Percentiles rank a stretch among this genome's conserved stretches.
These are phyloP conservation scores for Musa beccarii DNA, from an alignment of 176 grass and related monocot species.

Conservation along the genomic window DNA sequence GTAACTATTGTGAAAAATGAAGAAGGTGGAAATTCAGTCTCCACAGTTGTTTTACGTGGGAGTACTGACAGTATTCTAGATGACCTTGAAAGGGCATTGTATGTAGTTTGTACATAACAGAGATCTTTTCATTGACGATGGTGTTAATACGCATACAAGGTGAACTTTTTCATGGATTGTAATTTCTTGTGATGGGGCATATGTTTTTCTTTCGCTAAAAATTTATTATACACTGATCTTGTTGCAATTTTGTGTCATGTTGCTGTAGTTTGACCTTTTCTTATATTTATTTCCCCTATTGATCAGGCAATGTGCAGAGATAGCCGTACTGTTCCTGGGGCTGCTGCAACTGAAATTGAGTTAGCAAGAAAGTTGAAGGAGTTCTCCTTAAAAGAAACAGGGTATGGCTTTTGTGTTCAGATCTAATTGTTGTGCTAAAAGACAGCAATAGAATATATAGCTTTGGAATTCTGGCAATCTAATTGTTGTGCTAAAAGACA, in stretches of 20 bases:
- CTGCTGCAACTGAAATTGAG: slow-evolving; percentile 85
- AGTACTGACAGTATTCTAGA: slow-evolving; percentile 95
- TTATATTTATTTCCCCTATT: slow-evolving; percentile 17
- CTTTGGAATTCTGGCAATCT: neutral
- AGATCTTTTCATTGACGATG: slow-evolving; percentile 95
- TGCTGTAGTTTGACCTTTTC: neutral
- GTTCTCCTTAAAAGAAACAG: slow-evolving; percentile 87
- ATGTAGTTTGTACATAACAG: too few relatives aligned
- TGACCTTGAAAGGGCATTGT: slow-evolving; percentile 95
- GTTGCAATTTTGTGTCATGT: neutral
- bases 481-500: neutral
- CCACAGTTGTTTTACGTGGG: slow-evolving; percentile 75
- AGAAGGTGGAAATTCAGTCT: slow-evolving; percentile 71
- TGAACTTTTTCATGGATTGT: neutral
- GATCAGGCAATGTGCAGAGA: slow-evolving; percentile 92
- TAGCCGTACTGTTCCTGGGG: slow-evolving; percentile 78
- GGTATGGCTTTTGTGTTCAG: slow-evolving; percentile 35
- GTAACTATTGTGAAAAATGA: slow-evolving; percentile 83
- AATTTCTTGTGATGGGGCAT: neutral
- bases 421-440: slow-evolving; percentile 2
- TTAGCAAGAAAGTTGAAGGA: slow-evolving; percentile 81
- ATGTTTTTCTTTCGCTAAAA: neutral
- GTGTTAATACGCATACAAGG: slow-evolving; percentile 95
- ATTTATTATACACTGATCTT: too few relatives aligned
- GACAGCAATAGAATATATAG: neutral